Evolutionary conservation across 2,329 filamentous ascomycete genomes (phyloP).

Genomic region (Nigrospora sphaerica): DNA sequence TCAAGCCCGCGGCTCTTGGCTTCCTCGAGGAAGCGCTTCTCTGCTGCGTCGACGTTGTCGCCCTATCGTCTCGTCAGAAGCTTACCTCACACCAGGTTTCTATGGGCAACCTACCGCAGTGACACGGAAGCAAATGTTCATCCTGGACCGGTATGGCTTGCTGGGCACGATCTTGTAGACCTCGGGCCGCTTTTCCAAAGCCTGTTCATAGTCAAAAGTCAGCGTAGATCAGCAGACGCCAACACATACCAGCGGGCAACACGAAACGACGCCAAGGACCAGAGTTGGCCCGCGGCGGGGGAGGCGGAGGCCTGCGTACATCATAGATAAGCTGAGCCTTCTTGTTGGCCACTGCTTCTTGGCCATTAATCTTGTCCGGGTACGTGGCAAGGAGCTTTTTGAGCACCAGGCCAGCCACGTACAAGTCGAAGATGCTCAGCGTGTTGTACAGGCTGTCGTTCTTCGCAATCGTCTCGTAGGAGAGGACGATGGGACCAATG

Average conservation of each 20-base stretch:
- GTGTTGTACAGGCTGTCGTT: conserved; percentile 97
- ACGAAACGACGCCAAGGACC: too few relatives aligned
- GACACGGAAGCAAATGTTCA: conserved; percentile 94
- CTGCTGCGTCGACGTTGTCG: conserved; percentile 58
- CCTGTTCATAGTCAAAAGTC: too few relatives aligned
- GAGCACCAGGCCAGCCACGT: conserved; percentile 83
- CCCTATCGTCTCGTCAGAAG: conserved; percentile 17
- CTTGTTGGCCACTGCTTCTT: conserved; percentile 63
- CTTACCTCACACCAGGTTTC: background rate
- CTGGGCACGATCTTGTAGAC: conserved; percentile 74
- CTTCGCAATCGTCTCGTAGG: conserved; percentile 80
- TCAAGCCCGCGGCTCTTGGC: conserved; percentile 62
- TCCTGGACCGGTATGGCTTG: conserved; percentile 69
- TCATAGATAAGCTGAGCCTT: conserved; percentile 75
- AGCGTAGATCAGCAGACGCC: too few relatives aligned
- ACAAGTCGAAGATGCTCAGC: conserved; percentile 87
- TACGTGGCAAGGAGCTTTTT: conserved; percentile 62
- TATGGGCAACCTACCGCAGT: conserved; percentile 28
- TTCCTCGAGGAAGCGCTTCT: conserved; percentile 74
- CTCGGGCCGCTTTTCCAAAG: conserved; percentile 63
- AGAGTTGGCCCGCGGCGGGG: too few relatives aligned
- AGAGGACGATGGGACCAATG: conserved; percentile 70
- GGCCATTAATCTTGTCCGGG: conserved; percentile 65
- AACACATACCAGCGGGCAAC: too few relatives aligned
- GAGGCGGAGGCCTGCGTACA: conserved; percentile 22